phyloP scores from a whole-genome alignment of 2,329 filamentous ascomycete genomes.

The Akanthomyces uredinophilus region DNA sequence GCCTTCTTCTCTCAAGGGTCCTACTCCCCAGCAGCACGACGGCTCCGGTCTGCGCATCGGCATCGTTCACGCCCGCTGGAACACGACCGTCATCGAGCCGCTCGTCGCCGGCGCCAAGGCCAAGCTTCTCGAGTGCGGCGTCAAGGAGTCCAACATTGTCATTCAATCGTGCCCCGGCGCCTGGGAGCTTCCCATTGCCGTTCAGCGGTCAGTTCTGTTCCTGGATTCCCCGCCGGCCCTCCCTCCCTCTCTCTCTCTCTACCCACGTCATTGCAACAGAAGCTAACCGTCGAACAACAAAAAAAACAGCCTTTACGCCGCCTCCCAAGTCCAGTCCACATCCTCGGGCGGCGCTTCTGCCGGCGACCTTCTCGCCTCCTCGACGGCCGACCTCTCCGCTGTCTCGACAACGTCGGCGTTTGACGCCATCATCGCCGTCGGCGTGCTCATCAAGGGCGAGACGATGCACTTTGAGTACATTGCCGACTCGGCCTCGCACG shows the following conservation, averaged over 20 bases:
- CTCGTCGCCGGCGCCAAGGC: constrained; percentile 77
- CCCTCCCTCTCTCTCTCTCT: too few species aligned
- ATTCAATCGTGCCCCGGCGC: constrained; percentile 86
- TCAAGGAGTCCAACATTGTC: constrained; percentile 82
- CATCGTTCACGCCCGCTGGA: constrained; percentile 96
- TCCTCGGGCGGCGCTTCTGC: constrained; percentile 58
- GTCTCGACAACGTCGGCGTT: constrained; percentile 58
- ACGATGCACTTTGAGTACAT: constrained; percentile 99
- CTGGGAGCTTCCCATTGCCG: constrained; percentile 90
- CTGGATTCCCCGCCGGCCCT: neutral
- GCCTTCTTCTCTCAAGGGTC: constrained; percentile 49
- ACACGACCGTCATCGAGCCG: constrained; percentile 78
- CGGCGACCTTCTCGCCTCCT: constrained; percentile 69
- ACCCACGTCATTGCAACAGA: neutral
- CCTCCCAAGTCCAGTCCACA: constrained; percentile 78
- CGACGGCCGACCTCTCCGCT: constrained; percentile 60
- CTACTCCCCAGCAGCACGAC: constrained; percentile 53
- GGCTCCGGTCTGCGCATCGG: constrained; percentile 78
- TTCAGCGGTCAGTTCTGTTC: constrained; percentile 61
- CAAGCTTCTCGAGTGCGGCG: constrained; percentile 71
- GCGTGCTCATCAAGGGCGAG: constrained; percentile 95
- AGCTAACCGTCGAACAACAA: neutral
- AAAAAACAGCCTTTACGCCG: constrained; percentile 64
- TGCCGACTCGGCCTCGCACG: constrained; percentile 81
- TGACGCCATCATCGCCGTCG: constrained; percentile 91